Base-by-base conservation (phyloP, 768 basidiomycete species). In the Hydnomerulius pinastri region DNA sequence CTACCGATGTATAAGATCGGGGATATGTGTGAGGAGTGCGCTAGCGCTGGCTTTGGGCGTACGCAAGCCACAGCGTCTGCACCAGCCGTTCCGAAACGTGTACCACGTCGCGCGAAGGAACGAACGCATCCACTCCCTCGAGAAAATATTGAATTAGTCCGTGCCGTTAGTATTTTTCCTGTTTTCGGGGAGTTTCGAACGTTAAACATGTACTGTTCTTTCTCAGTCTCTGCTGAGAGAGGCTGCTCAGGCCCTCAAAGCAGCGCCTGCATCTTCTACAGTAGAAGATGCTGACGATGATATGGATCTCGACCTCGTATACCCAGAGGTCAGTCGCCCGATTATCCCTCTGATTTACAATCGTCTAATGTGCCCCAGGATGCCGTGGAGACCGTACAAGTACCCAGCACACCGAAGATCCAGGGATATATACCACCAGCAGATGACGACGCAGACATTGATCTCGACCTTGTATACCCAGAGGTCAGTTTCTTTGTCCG, bases 401-500 rank as follows among this genome's bases (percentile, higher is more conserved):
- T 35, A 2, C 17, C 33, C n/a, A 35, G 1, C n/a, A n/a, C n/a
- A n/a, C 13, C n/a, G 12, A 35, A 4, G 15, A 8, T 18, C 18
- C 15, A 35, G 10, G 30, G 40, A 32, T 3, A 6, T 21, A 12
- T 11, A n/a, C 11, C 24, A 1, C n/a, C 18, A 15, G 21, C 13
- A 23, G 20, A 29, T 13, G 35, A 17, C 17, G 27, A 50, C 4
- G 41, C 32, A 35, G 59, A 53, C 1, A 15, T 13, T 18, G 55
- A 63, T 18, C 12, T 51, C 4, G 55, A 65, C 6, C 35, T 65
- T 3, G 21, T 54, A 0, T 68, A 68, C 50, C 64, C 66, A 10
- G 56, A 63, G 20, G 64, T 66, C 17, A 32, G 57, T 42, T 33
- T 24, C 21, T 25, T 12, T 32, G 23, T 1, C 8, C n/a, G n/a